These are phyloP conservation scores for Sporothrix variecibatus DNA, from an alignment of 2,329 filamentous ascomycete genomes.

Conservation along the genomic window DNA sequence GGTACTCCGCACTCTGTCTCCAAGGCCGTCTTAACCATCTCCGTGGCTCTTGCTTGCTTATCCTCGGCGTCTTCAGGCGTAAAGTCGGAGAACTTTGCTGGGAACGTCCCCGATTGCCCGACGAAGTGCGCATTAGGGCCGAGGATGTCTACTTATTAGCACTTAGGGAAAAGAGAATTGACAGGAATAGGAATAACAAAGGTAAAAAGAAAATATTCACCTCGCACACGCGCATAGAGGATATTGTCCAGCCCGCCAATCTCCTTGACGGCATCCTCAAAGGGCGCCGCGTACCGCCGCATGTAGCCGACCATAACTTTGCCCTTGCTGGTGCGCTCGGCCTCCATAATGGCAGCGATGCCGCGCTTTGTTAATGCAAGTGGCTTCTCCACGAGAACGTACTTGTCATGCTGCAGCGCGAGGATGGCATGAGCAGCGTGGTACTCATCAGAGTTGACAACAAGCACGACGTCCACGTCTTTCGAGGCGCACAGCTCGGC, in stretches of 20 bases:
- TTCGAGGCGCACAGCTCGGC: slow-evolving; percentile 45
- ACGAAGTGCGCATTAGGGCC: background rate
- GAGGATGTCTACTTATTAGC: background rate
- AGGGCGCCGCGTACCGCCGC: slow-evolving; percentile 60
- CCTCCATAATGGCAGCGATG: no score
- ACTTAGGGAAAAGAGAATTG: background rate
- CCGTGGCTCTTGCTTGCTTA: background rate
- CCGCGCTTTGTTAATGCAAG: no score
- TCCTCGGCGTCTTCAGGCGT: background rate
- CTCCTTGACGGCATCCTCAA: slow-evolving; percentile 56
- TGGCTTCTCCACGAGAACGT: slow-evolving; percentile 62
- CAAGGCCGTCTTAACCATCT: background rate
- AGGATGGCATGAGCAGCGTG: slow-evolving; percentile 55
- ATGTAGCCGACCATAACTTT: slow-evolving; percentile 61
- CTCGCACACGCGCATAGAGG: slow-evolving; percentile 53
- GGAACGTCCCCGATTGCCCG: background rate
- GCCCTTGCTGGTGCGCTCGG: no score
- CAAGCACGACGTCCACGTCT: slow-evolving; percentile 56
- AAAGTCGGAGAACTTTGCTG: background rate
- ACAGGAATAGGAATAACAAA: background rate
- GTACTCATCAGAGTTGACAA: slow-evolving; percentile 55
- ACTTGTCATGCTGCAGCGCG: slow-evolving; percentile 56
- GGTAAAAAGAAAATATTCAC: slow-evolving; percentile 22
- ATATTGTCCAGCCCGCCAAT: slow-evolving; percentile 54
- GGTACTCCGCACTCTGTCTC: background rate